Percentiles rank a stretch among this genome's conserved stretches.
phyloP scores from a whole-genome alignment of 139 green algal genomes.

The Dunaliella primolecta region DNA sequence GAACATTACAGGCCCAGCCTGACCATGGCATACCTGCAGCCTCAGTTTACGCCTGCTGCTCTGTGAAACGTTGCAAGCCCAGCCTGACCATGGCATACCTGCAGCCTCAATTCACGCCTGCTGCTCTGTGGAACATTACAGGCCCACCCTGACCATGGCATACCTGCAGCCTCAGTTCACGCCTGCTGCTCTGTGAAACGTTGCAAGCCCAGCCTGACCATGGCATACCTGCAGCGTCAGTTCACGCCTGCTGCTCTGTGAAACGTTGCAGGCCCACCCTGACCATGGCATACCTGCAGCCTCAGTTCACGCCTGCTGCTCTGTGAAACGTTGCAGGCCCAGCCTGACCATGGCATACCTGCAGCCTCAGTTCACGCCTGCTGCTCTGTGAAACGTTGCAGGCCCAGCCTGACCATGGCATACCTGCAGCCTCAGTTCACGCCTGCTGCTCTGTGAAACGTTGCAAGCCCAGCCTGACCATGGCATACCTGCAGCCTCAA shows the following conservation, averaged over 20 bases:
- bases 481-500: neutral
- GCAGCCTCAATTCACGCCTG: neutral
- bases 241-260: too few relatives aligned
- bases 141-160: constrained; percentile 77
- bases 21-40: too few relatives aligned
- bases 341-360: neutral
- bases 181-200: neutral
- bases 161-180: constrained; percentile 83
- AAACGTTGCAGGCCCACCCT: too few relatives aligned
- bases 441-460: neutral
- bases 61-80: too few relatives aligned
- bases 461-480: neutral
- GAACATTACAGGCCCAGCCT: too few relatives aligned
- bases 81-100: too few relatives aligned
- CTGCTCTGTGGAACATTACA: neutral
- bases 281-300: too few relatives aligned
- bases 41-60: too few relatives aligned
- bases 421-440: too few relatives aligned
- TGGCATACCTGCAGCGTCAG: neutral
- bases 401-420: constrained; percentile 75
- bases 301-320: too few relatives aligned
- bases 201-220: neutral
- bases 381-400: neutral
- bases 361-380: neutral
- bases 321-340: neutral